Conservation (phyloP, 208 protist genomes). For the Crithidia fasciculata region DNA sequence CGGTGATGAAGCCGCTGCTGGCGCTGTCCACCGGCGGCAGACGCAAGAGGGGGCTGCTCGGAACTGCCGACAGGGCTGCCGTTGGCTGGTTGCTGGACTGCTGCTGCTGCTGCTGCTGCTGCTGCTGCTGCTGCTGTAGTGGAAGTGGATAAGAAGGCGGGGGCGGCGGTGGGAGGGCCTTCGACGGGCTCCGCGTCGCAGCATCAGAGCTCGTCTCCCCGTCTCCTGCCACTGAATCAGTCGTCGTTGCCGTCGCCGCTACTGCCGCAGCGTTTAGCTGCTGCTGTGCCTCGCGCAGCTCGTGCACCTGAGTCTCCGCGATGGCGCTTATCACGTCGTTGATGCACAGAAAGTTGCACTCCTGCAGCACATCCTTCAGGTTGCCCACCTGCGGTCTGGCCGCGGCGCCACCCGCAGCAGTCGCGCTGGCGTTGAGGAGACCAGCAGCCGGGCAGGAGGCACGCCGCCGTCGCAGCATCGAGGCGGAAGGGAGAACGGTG, state of each 20-base stretch:
- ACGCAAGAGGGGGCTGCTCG: neutral
- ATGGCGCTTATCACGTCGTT: conserved; percentile 50
- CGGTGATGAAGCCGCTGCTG: conserved; percentile 8
- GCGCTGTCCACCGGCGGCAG: neutral
- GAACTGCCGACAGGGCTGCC: neutral
- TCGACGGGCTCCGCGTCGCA: neutral
- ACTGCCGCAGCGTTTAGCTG: conserved; percentile 7
- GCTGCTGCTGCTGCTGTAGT: neutral
- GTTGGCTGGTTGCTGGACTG: neutral
- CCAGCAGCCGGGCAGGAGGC: conserved; percentile 9
- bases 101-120: neutral
- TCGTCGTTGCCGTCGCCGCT: neutral
- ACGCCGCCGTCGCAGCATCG: conserved; percentile 11
- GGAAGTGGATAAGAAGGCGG: too few relatives aligned
- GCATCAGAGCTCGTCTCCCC: neutral
- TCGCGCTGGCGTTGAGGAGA: neutral
- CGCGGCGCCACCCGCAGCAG: neutral
- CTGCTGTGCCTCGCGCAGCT: conserved; percentile 39
- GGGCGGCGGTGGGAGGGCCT: neutral
- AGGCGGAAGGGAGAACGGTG: neutral
- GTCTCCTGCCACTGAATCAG: neutral
- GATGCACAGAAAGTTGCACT: conserved; percentile 50
- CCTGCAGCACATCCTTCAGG: conserved; percentile 44
- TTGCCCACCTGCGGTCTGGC: conserved; percentile 26
- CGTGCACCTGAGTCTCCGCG: conserved; percentile 29